Conservation (phyloP, 2,329 filamentous ascomycete genomes). For the Aspergillus terreus region DNA sequence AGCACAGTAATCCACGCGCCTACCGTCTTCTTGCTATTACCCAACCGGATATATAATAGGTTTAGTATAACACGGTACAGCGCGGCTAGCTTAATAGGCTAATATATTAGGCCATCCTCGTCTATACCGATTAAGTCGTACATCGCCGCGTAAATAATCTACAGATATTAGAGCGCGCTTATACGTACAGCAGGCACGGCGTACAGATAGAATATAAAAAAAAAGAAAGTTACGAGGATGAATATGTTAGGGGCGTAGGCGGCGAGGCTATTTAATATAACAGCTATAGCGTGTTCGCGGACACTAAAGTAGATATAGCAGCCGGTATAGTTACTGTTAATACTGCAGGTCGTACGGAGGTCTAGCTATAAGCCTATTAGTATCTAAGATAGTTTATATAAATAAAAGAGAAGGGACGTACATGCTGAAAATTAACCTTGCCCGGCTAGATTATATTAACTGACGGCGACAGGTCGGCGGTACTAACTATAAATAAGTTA, state of each 20-base stretch:
- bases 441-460: slow-evolving; percentile 55
- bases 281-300: slow-evolving; percentile 62
- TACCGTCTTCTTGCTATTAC: slow-evolving; percentile 54
- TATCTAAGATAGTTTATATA: too few species aligned
- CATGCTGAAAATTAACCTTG: slow-evolving; percentile 51
- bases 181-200: slow-evolving; percentile 59
- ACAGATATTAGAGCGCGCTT: slow-evolving; percentile 55
- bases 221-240: slow-evolving; percentile 56
- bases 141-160: slow-evolving; percentile 58
- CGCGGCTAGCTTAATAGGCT: slow-evolving; percentile 55
- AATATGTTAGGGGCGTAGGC: slow-evolving; percentile 55
- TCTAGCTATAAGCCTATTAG: slow-evolving; percentile 24
- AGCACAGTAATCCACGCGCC: slow-evolving; percentile 44
- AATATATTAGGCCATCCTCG: slow-evolving; percentile 61
- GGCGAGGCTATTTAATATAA: slow-evolving; percentile 75
- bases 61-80: slow-evolving; percentile 63
- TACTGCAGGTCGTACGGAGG: slow-evolving; percentile 21
- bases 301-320: slow-evolving; percentile 57
- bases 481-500: slow-evolving; percentile 52
- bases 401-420: slow-evolving; percentile 19
- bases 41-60: slow-evolving; percentile 57
- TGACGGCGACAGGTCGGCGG: slow-evolving; percentile 51
- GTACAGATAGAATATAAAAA: slow-evolving; percentile 62
- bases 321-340: slow-evolving; percentile 50
- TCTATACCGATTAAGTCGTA: slow-evolving; percentile 60